Percentiles rank a stretch among this genome's conserved stretches.
Evolutionary conservation across 768 basidiomycete genomes (phyloP).

Genomic region (Stropharia rugosoannulata): DNA sequence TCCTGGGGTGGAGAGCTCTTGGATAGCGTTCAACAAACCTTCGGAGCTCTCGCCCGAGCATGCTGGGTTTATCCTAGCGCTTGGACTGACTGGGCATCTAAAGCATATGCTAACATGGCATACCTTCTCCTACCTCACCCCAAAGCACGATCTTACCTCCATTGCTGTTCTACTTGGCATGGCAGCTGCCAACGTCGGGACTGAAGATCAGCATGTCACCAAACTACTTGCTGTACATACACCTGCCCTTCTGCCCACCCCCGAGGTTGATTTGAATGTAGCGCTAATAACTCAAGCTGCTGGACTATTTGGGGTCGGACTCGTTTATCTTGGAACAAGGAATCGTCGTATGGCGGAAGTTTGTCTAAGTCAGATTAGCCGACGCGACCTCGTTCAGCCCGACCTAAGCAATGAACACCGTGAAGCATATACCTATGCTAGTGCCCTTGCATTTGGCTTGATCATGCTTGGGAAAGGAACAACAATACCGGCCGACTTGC

Average conservation of each 20-base stretch:
- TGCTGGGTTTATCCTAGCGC: conserved; percentile 92
- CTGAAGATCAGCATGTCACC: conserved; percentile 82
- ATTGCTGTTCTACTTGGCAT: conserved; percentile 94
- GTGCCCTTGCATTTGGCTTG: conserved; percentile 92
- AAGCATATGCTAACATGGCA: conserved; percentile 92
- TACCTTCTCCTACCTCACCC: conserved; percentile 92
- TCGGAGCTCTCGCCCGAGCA: conserved; percentile 88
- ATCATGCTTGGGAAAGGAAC: conserved; percentile 92
- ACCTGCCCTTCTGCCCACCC: conserved; percentile 86
- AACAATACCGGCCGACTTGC: conserved; percentile 73
- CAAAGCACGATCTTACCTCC: conserved; percentile 94
- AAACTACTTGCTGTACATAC: conserved; percentile 92
- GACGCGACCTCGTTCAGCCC: conserved; percentile 73
- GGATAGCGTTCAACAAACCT: conserved; percentile 96
- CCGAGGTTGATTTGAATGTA: conserved; percentile 86
- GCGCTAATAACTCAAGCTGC: conserved; percentile 88
- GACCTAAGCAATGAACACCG: conserved; percentile 87
- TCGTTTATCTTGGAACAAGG: conserved; percentile 86
- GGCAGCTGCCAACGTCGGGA: conserved; percentile 87
- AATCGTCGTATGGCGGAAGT: conserved; percentile 93
- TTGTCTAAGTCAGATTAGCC: conserved; percentile 80
- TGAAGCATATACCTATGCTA: conserved; percentile 88
- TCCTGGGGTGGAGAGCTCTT: conserved; percentile 82
- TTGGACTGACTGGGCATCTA: conserved; percentile 91
- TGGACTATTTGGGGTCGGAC: conserved; percentile 82